phyloP scores from a whole-genome alignment of 2,329 filamentous ascomycete species.

The Fusarium sp. region DNA sequence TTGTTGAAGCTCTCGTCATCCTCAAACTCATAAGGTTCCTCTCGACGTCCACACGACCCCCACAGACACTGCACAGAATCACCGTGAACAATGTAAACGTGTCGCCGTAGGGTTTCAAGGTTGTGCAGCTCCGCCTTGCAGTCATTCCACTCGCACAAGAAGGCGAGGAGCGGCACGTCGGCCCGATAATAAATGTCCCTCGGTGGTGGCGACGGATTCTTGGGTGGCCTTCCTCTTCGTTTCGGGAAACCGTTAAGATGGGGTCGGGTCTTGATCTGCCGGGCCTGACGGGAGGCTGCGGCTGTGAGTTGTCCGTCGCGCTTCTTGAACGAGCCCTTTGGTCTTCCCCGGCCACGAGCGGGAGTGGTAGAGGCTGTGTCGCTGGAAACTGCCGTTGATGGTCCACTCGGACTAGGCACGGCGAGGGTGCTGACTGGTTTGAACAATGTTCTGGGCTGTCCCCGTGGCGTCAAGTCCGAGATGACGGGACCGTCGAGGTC shows the following conservation, averaged over 20 bases:
- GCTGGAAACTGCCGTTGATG: constrained; percentile 9
- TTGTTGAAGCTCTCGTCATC: constrained; percentile 54
- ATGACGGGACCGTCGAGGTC: constrained; percentile 17
- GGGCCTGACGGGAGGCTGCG: constrained; percentile 37
- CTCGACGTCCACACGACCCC: constrained; percentile 46
- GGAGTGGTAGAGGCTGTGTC: constrained; percentile 15
- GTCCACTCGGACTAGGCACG: constrained; percentile 3
- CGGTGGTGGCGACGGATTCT: constrained; percentile 53
- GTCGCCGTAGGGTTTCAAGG: constrained; percentile 67
- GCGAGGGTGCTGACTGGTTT: constrained; percentile 2
- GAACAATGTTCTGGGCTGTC: constrained; percentile 16
- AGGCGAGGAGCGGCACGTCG: constrained; percentile 62
- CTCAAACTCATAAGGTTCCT: constrained; percentile 51
- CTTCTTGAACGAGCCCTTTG: constrained; percentile 58
- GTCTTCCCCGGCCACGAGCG: constrained; percentile 54
- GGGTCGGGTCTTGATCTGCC: constrained; percentile 46
- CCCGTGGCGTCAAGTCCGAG: constrained; percentile 40
- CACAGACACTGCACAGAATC: constrained; percentile 46
- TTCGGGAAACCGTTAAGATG: constrained; percentile 47
- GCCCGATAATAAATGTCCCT: constrained; percentile 57
- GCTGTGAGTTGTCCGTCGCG: constrained; percentile 42
- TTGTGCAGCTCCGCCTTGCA: constrained; percentile 74
- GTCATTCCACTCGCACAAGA: constrained; percentile 69
- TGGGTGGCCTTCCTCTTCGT: constrained; percentile 58
- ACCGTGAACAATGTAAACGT: constrained; percentile 65